A percentile compares a stretch with the other conserved stretches of the same genome.
Evolutionary conservation across 805 yeast genomes (phyloP).

Genomic region (Ogataea ramenticola): DNA sequence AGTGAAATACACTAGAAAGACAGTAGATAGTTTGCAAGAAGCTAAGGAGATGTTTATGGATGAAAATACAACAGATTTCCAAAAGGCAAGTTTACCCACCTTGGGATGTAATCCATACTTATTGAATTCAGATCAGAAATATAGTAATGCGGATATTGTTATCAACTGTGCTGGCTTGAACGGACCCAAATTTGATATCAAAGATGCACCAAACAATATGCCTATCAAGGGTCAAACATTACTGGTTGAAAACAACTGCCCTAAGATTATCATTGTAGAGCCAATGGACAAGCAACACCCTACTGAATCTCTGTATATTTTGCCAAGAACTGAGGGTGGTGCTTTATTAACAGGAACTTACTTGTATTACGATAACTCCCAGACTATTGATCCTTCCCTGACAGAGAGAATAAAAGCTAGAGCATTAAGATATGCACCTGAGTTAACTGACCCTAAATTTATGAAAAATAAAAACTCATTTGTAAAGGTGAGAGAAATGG

Average conservation of each 20-base stretch:
- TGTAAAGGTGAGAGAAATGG: conserved; percentile 48
- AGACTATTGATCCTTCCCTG: conserved; percentile 37
- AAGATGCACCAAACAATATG: conserved; percentile 32
- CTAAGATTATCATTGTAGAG: conserved; percentile 27
- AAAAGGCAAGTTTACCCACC: conserved; percentile 13
- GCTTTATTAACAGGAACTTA: conserved; percentile 50
- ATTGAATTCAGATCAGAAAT: conserved; percentile 6
- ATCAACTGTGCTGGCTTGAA: conserved; percentile 50
- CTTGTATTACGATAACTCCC: conserved; percentile 14
- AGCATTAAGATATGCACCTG: conserved; percentile 44
- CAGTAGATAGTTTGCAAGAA: conserved; percentile 31
- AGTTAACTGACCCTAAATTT: conserved; percentile 25
- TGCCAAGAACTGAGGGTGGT: conserved; percentile 66
- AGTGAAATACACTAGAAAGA: conserved; percentile 35
- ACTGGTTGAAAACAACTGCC: conserved; percentile 39
- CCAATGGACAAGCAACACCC: conserved; percentile 24
- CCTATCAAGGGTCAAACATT: conserved; percentile 57
- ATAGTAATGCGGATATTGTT: conserved; percentile 33
- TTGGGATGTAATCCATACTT: conserved; percentile 9
- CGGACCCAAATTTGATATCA: conserved; percentile 38
- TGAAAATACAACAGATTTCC: conserved; percentile 14
- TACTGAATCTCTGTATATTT: conserved; percentile 44
- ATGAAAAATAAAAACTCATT: conserved; percentile 32
- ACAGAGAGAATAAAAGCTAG: conserved; percentile 36
- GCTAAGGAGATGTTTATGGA: conserved; percentile 13